These are phyloP conservation scores for Aureobasidium zeae DNA, from an alignment of 2,329 filamentous ascomycete species.

Conservation along the genomic window DNA sequence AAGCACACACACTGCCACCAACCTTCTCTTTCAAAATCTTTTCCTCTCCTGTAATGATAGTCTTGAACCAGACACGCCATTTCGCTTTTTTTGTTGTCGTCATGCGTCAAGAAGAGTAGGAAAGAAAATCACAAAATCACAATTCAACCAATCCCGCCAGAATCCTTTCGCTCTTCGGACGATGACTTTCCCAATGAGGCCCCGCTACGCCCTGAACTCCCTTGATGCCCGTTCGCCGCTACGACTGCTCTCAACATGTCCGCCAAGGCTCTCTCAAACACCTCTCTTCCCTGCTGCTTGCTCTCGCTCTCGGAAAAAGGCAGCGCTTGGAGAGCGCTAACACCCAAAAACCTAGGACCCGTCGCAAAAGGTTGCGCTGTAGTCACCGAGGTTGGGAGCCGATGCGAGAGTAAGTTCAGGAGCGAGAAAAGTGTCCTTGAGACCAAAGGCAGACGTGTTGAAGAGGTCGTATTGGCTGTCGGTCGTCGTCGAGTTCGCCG, in stretches of 20 bases:
- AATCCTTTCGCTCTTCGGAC: constrained; percentile 14
- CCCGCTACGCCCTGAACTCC: constrained; percentile 16
- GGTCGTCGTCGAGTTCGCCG: constrained; percentile 9
- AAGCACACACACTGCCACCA: too few species aligned
- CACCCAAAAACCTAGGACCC: constrained; percentile 17
- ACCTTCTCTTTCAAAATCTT: too few species aligned
- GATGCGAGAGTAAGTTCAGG: constrained; percentile 15
- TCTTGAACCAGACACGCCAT: constrained; percentile 4
- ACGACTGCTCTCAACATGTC: not conserved
- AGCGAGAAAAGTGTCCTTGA: constrained; percentile 15
- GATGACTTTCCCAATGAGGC: constrained; percentile 5
- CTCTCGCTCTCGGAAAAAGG: constrained; percentile 11
- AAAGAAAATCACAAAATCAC: too few species aligned
- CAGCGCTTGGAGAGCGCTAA: constrained; percentile 19
- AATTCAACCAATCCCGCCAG: constrained; percentile 14
- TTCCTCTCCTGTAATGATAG: not conserved
- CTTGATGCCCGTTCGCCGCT: constrained; percentile 3
- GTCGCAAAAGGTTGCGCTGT: constrained; percentile 19
- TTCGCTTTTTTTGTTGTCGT: constrained; percentile 15
- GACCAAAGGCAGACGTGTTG: constrained; percentile 10
- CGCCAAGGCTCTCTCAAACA: constrained; percentile 5
- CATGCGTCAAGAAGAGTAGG: constrained; percentile 9
- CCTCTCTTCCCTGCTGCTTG: constrained; percentile 6
- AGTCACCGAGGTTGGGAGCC: constrained; percentile 18
- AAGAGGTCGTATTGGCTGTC: constrained; percentile 9